Percentiles rank a stretch among this genome's conserved stretches.
Conservation (phyloP, 768 basidiomycete species). For the Psilocybe azurescens region DNA sequence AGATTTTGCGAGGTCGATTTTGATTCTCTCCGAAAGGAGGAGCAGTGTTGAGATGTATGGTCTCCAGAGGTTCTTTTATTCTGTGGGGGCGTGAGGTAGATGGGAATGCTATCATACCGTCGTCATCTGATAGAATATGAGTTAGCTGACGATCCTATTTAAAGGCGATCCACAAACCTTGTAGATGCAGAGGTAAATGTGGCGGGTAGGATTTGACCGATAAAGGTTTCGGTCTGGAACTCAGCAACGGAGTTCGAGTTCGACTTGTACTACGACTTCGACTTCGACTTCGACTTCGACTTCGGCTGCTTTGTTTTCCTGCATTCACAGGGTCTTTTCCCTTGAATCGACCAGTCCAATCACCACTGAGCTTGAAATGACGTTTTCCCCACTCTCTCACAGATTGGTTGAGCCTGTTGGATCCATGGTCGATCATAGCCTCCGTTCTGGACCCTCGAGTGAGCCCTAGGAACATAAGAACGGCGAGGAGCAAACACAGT, state of each 20-base stretch:
- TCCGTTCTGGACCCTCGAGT: constrained; percentile 72
- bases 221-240: constrained; percentile 13
- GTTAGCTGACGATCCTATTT: not conserved
- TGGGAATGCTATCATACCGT: constrained; percentile 23
- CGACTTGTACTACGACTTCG: too few species aligned
- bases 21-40: constrained; percentile 20
- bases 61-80: constrained; percentile 18
- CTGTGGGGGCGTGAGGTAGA: constrained; percentile 15
- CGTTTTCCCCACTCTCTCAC: constrained; percentile 62
- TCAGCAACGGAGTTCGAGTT: constrained; percentile 28
- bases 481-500: constrained; percentile 79
- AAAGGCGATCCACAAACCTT: constrained; percentile 3
- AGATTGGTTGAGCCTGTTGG: constrained; percentile 31
- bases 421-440: constrained; percentile 28
- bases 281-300: constrained; percentile 30
- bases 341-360: constrained; percentile 48
- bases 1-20: constrained; percentile 25
- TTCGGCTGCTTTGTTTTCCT: constrained; percentile 11
- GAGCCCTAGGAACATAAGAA: constrained; percentile 86
- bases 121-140: constrained; percentile 12
- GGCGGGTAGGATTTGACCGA: constrained; percentile 18
- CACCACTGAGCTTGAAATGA: constrained; percentile 60
- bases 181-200: constrained; percentile 10
- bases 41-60: constrained; percentile 28
- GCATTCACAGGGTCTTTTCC: constrained; percentile 25